Conservation (phyloP, 1,139 yeast genomes). For the Lipomyces yarrowii region DNA sequence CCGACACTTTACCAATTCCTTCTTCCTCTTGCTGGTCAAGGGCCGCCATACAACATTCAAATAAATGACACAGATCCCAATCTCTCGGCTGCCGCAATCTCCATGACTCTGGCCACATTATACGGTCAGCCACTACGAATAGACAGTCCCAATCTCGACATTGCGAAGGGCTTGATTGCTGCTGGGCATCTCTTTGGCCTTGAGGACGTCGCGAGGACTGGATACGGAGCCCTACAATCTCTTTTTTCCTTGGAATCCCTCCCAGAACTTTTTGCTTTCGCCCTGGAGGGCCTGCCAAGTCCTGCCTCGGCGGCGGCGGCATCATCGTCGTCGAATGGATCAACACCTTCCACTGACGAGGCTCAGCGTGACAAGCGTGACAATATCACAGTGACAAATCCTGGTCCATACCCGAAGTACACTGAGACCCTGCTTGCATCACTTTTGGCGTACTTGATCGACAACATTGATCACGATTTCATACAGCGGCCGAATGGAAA, state of each 20-base stretch:
- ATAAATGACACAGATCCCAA: slow-evolving; percentile 57
- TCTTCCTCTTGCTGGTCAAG: slow-evolving; percentile 30
- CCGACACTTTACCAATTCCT: slow-evolving; percentile 41
- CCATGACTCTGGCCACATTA: slow-evolving; percentile 43
- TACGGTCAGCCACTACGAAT: slow-evolving; percentile 40
- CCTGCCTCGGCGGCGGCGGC: not conserved
- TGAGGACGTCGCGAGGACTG: slow-evolving; percentile 38
- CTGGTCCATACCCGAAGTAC: slow-evolving; percentile 44
- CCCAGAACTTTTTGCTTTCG: slow-evolving; percentile 37
- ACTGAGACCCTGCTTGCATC: slow-evolving; percentile 37
- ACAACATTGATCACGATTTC: slow-evolving; percentile 30
- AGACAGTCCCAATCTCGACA: slow-evolving; percentile 22
- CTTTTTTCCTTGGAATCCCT: slow-evolving; percentile 35
- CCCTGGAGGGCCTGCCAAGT: slow-evolving; percentile 23
- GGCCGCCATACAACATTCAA: slow-evolving; percentile 54
- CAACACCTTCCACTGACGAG: not conserved
- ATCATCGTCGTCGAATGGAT: not conserved
- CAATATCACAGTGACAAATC: slow-evolving; percentile 31
- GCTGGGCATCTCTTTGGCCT: slow-evolving; percentile 41
- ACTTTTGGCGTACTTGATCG: slow-evolving; percentile 37
- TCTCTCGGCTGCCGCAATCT: slow-evolving; percentile 46
- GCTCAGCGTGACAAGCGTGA: not conserved
- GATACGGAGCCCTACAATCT: slow-evolving; percentile 35
- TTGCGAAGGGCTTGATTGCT: slow-evolving; percentile 40
- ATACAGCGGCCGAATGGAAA: slow-evolving; percentile 13